Percentiles rank a stretch among this genome's conserved stretches.
phyloP scores from a whole-genome alignment of 2,329 filamentous ascomycete species.

The Hortaea sp. region DNA sequence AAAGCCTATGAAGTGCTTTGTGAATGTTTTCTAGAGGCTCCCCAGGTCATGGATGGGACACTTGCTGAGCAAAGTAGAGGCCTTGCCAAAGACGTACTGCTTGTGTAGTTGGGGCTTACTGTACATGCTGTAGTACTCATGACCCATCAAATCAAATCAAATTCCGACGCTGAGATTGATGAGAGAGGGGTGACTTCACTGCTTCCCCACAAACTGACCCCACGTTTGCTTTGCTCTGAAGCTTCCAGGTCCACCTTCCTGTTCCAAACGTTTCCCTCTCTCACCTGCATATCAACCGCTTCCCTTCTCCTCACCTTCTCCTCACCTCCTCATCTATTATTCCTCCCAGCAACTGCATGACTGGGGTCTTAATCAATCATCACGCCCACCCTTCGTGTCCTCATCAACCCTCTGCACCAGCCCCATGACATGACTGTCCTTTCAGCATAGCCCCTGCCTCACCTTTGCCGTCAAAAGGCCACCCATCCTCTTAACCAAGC shows the following conservation, averaged over 20 bases:
- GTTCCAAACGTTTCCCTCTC: not conserved
- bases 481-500: too few relatives aligned
- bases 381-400: not conserved
- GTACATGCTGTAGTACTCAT: too few relatives aligned
- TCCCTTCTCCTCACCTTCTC: not conserved
- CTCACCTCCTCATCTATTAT: not conserved
- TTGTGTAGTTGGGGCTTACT: conserved; percentile 10
- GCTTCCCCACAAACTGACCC: too few relatives aligned
- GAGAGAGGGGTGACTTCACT: too few relatives aligned
- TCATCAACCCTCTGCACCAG: not conserved
- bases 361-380: not conserved
- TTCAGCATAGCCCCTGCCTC: too few relatives aligned
- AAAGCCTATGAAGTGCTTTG: conserved; percentile 18
- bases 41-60: conserved; percentile 18
- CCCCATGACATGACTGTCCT: not conserved
- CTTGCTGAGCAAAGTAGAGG: conserved; percentile 8
- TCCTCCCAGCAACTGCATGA: not conserved
- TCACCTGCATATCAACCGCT: not conserved
- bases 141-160: too few relatives aligned
- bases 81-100: conserved; percentile 17
- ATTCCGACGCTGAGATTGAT: too few relatives aligned
- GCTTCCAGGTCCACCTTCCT: too few relatives aligned
- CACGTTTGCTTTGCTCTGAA: too few relatives aligned
- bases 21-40: conserved; percentile 17
- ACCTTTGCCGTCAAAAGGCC: too few relatives aligned